Base-by-base conservation (phyloP, 345 rosid genomes). In the Citrus australasica region DNA sequence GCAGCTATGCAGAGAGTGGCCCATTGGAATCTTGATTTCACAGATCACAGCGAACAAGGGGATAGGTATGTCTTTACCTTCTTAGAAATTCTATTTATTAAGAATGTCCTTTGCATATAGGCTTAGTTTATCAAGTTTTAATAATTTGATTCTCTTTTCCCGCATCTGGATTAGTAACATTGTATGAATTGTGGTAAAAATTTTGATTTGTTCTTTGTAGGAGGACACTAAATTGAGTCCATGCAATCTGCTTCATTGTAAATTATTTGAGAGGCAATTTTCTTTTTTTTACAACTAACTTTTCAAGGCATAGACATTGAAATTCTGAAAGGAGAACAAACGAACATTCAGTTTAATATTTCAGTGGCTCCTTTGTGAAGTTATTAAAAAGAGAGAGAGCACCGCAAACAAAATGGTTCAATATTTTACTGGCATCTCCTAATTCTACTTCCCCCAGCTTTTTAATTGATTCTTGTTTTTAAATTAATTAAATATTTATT, bases 1-100 rank as follows among this genome's bases (percentile, higher is more conserved):
- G 88, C 88, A 1, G 86, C 86, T 46, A 83, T 86, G 83, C 88
- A 83, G 70, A 73, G 88, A 79, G 88, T 83, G 70, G 40, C 73
- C 6, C 85, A 83, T 40, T 86, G 86, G 88, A 83, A 86, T 77
- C 80, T 83, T 16, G 88, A 86, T 79, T 86, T 83, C 64, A 78
- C 83, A 0, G 80, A 83, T 75, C 83, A 83, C 75, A 83, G 86
- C 6, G 85, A 83, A 76, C 88, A 83, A 78, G 88, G 86, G 13
- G 86, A 81, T 61, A 70, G 86, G 82, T 80, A 30, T 56, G 21
- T 42, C 19, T 11, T 32, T 16, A 17, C 37, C 40, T 61, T 35
- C 55, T 64, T 14, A 33, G 63, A 4, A 33, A 77, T 16, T 13
- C 22, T 19, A 6, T 55, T 3, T 76, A 11, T 8, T 9, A 11